Percentiles rank a stretch among this genome's conserved stretches.
Conservation (phyloP, 805 yeast species). For the Candida michaelii region DNA sequence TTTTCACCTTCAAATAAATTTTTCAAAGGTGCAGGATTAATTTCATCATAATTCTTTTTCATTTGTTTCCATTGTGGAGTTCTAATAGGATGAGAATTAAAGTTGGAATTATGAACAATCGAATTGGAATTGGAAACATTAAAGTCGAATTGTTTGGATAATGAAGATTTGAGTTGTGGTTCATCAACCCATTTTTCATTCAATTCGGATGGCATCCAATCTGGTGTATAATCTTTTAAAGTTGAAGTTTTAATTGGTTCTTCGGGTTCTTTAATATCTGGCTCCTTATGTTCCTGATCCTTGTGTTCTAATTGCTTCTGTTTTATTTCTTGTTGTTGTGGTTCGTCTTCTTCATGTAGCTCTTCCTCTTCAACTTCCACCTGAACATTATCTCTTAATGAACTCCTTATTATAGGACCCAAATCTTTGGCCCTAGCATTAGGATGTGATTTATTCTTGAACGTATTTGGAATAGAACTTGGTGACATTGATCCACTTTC, state of each 20-base stretch:
- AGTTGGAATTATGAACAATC: constrained; percentile 14
- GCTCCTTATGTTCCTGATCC: neutral
- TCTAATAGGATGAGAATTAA: constrained; percentile 14
- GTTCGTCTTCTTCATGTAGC: constrained; percentile 4
- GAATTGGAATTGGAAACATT: constrained; percentile 11
- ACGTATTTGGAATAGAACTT: constrained; percentile 42
- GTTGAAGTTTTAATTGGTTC: constrained; percentile 28
- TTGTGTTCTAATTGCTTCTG: too few relatives aligned
- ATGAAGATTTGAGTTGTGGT: constrained; percentile 15
- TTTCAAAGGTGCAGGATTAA: constrained; percentile 27
- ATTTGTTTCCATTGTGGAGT: constrained; percentile 40
- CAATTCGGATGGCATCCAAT: constrained; percentile 45
- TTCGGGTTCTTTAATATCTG: neutral
- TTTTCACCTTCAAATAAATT: constrained; percentile 30
- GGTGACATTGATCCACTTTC: constrained; percentile 6
- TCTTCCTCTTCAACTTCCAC: neutral
- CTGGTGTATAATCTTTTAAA: constrained; percentile 28
- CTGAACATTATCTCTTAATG: neutral
- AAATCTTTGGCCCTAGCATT: constrained; percentile 37
- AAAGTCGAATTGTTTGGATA: constrained; percentile 6
- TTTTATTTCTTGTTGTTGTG: too few relatives aligned
- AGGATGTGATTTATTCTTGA: constrained; percentile 45
- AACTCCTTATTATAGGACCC: neutral
- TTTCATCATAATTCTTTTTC: constrained; percentile 26
- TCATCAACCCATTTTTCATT: constrained; percentile 33